A percentile compares a stretch with the other conserved stretches of the same genome.
Evolutionary conservation across 495 filamentous ascomycete genomes (phyloP).

Genomic region (Podospora anserina): DNA sequence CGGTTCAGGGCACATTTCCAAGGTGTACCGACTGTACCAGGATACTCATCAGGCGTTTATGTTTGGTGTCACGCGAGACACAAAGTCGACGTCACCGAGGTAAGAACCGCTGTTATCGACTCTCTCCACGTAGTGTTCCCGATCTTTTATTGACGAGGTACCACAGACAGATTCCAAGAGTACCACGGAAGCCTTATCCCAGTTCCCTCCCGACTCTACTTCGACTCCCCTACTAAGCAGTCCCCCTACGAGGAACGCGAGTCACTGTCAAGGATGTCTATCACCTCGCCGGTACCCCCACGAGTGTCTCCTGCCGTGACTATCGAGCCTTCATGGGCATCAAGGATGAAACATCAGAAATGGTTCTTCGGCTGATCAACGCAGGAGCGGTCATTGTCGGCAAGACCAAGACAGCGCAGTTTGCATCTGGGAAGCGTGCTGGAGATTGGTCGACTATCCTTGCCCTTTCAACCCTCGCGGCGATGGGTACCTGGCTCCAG

Average conservation of each 20-base stretch:
- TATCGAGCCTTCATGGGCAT: constrained; percentile 6
- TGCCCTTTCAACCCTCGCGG: constrained; percentile 15
- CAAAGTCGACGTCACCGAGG: no score
- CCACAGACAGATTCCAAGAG: background rate
- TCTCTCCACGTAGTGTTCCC: no score
- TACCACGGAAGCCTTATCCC: background rate
- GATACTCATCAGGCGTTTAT: no score
- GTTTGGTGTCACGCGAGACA: no score
- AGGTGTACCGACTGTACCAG: no score
- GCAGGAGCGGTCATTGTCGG: constrained; percentile 18
- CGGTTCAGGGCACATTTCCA: no score
- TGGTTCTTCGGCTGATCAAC: constrained; percentile 6
- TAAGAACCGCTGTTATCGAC: no score
- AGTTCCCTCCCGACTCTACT: constrained; percentile 17
- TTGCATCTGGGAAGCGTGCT: constrained; percentile 12
- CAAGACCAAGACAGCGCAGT: constrained; percentile 19
- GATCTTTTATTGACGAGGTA: no score
- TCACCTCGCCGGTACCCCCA: constrained; percentile 18
- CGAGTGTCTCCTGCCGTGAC: constrained; percentile 6
- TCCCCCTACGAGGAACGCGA: constrained; percentile 7
- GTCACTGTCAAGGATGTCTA: constrained; percentile 21
- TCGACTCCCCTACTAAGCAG: background rate
- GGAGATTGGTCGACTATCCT: constrained; percentile 18
- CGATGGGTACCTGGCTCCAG: constrained; percentile 15
- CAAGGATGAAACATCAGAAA: background rate